Conservation (phyloP, 768 basidiomycete species). For the Gloeophyllum trabeum region DNA sequence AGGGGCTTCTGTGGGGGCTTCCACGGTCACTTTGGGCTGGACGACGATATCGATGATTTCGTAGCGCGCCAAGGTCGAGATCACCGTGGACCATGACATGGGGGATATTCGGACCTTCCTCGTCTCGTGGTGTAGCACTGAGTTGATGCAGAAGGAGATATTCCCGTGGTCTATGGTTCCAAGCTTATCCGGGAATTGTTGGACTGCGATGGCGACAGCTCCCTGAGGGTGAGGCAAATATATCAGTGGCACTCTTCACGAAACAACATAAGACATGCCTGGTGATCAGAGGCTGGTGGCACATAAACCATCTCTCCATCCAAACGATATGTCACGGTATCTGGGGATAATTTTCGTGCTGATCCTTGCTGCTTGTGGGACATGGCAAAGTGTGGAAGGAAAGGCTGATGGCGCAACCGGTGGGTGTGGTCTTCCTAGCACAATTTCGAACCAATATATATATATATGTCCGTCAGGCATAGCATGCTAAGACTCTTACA, state of each 20-base stretch:
- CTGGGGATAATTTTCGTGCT: constrained; percentile 14
- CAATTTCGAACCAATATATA: too few relatives aligned
- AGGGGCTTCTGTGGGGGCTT: too few relatives aligned
- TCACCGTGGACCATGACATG: constrained; percentile 35
- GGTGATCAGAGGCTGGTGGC: constrained; percentile 27
- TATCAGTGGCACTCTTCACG: neutral
- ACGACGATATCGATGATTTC: constrained; percentile 36
- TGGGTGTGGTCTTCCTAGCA: neutral
- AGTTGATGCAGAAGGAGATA: constrained; percentile 31
- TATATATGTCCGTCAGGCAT: too few relatives aligned
- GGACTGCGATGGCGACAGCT: constrained; percentile 37
- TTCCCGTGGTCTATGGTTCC: constrained; percentile 22
- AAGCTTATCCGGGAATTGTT: constrained; percentile 34
- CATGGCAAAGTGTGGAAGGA: neutral
- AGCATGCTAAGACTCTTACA: neutral
- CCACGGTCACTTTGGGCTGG: too few relatives aligned
- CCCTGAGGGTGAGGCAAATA: constrained; percentile 20
- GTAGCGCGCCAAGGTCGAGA: constrained; percentile 28
- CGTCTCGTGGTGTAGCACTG: constrained; percentile 18
- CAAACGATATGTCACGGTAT: constrained; percentile 40
- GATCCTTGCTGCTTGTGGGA: constrained; percentile 16
- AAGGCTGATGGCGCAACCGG: neutral
- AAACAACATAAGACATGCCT: constrained; percentile 19
- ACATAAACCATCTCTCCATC: constrained; percentile 38
- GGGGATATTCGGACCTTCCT: constrained; percentile 36